Evolutionary conservation across 164 flowering plant species (phyloP).

Genomic region (Warburgia ugandensis): DNA sequence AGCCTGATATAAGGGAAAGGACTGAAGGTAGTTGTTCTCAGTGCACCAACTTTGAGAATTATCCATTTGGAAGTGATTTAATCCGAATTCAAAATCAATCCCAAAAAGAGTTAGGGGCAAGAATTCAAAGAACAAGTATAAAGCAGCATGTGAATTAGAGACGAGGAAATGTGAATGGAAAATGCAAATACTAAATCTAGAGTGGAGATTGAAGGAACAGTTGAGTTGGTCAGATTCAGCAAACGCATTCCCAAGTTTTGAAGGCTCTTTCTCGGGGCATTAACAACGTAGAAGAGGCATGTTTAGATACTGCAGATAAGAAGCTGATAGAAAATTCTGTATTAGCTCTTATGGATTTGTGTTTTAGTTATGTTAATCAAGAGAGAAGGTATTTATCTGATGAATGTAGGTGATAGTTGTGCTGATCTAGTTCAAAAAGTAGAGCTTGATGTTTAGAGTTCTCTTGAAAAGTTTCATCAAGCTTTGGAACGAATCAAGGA

Average conservation of each 20-base stretch:
- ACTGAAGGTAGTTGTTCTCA: constrained; percentile 5
- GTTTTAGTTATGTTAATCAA: constrained; percentile 80
- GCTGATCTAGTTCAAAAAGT: constrained; percentile 44
- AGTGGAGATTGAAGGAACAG: constrained; percentile 30
- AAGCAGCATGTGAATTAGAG: constrained; percentile 25
- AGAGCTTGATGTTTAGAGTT: constrained; percentile 26
- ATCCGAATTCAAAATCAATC: constrained; percentile 14
- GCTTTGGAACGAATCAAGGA: constrained; percentile 43
- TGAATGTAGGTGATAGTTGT: constrained; percentile 83
- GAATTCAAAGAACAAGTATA: constrained; percentile 17
- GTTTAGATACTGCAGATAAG: constrained; percentile 57
- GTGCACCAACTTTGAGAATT: constrained; percentile 18
- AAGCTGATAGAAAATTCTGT: constrained; percentile 71
- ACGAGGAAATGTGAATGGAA: constrained; percentile 40
- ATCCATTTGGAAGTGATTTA: constrained; percentile 4
- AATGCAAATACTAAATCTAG: constrained; percentile 32
- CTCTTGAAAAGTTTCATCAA: constrained; percentile 20
- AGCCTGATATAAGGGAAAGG: neutral
- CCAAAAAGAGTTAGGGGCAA: constrained; percentile 1
- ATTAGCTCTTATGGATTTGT: constrained; percentile 87
- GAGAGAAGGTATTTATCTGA: constrained; percentile 66
- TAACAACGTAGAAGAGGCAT: constrained; percentile 66
- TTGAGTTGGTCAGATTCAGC: constrained; percentile 14
- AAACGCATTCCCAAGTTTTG: constrained; percentile 50
- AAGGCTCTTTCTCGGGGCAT: constrained; percentile 59